These are phyloP conservation scores for Cunninghamia lanceolata DNA, from an alignment of 75 land plant species.

Conservation along the genomic window DNA sequence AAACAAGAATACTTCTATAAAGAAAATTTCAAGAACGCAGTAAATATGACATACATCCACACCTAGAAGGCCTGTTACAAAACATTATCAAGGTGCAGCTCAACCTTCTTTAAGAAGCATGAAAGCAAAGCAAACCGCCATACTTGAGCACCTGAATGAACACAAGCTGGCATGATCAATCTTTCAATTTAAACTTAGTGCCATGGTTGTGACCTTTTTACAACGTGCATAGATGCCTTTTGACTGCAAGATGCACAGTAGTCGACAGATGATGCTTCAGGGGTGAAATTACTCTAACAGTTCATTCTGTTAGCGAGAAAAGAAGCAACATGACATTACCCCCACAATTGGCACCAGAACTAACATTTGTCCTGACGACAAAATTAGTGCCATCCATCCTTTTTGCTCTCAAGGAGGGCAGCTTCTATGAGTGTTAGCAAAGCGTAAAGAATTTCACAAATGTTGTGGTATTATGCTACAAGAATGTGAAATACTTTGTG, in stretches of 20 bases:
- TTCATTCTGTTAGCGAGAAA: conserved; percentile 2
- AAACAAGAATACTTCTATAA: background rate
- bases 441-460: conserved; percentile 16
- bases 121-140: conserved; percentile 1
- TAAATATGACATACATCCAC: conserved; percentile 11
- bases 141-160: conserved; percentile 11
- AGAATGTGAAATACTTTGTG: conserved; percentile 7
- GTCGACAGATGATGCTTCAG: background rate
- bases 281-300: background rate
- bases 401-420: conserved; percentile 6
- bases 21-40: background rate
- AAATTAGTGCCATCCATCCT: conserved; percentile 11
- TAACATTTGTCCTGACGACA: conserved; percentile 3
- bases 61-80: conserved; percentile 10
- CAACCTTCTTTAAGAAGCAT: background rate
- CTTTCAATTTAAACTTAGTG: background rate
- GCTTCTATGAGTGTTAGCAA: conserved; percentile 10
- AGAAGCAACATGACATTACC: background rate
- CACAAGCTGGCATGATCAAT: background rate
- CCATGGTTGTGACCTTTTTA: background rate
- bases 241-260: background rate
- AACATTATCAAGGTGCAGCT: conserved; percentile 7
- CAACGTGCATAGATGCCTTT: background rate
- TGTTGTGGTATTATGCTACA: conserved; percentile 14
- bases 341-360: background rate